Evolutionary conservation across 75 land plant species (phyloP).

Genomic region (Isoetes taiwanensis): DNA sequence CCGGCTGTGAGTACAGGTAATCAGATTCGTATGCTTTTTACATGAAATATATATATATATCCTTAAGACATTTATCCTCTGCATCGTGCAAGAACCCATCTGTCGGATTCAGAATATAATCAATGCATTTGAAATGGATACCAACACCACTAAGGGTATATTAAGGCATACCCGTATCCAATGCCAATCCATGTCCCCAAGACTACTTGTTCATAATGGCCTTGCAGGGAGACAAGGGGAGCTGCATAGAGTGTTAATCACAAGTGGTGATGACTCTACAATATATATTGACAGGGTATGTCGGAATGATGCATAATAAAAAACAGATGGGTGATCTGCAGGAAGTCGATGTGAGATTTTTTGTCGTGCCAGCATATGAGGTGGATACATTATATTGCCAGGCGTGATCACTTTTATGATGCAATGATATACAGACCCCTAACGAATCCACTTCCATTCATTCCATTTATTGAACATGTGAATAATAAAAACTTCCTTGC

Average conservation of each 20-base stretch:
- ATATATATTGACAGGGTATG: conserved; percentile 10
- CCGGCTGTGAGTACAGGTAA: too few relatives aligned
- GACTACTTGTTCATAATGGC: not conserved
- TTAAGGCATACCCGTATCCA: not conserved
- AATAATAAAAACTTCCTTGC: not conserved
- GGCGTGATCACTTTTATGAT: conserved; percentile 11
- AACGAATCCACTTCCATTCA: not conserved
- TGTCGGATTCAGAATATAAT: not conserved
- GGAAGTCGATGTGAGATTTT: conserved; percentile 6
- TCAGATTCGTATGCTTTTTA: too few relatives aligned
- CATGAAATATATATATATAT: too few relatives aligned
- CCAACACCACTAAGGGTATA: not conserved
- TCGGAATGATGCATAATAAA: not conserved
- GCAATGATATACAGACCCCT: conserved; percentile 9
- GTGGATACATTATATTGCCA: conserved; percentile 4
- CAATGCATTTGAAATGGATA: not conserved
- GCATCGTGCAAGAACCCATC: not conserved
- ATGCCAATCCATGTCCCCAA: not conserved
- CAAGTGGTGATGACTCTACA: conserved; percentile 11
- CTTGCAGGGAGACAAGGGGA: not conserved
- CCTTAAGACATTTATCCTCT: not conserved
- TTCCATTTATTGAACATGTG: not conserved
- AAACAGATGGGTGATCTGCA: not conserved
- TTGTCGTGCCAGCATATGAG: not conserved
- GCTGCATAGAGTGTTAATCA: not conserved